phyloP scores from a whole-genome alignment of 257 asterid species.

The Linderniella brevidens region DNA sequence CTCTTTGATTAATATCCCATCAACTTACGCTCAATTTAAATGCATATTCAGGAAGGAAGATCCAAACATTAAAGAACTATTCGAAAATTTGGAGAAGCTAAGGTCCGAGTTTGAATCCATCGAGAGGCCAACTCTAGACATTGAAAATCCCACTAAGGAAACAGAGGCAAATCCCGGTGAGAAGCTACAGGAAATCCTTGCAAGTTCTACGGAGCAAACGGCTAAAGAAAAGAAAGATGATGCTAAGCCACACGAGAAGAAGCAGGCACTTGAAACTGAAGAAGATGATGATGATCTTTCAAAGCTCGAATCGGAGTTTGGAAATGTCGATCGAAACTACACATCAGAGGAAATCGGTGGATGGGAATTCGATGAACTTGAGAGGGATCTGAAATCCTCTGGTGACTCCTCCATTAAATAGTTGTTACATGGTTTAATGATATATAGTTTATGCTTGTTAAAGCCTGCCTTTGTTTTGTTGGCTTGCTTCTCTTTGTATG shows the following conservation, averaged over 20 bases:
- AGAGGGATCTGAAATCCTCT: constrained; percentile 42
- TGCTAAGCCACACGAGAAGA: constrained; percentile 15
- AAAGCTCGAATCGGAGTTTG: constrained; percentile 79
- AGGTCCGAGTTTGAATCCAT: constrained; percentile 58
- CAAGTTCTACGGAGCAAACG: constrained; percentile 20
- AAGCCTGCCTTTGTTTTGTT: too few species aligned
- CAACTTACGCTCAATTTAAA: constrained; percentile 4
- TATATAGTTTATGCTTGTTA: too few species aligned
- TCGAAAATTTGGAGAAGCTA: constrained; percentile 56
- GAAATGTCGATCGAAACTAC: constrained; percentile 48
- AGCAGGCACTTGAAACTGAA: constrained; percentile 32
- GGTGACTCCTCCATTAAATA: constrained; percentile 32
- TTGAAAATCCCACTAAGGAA: constrained; percentile 56
- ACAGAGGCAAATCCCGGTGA: constrained; percentile 22
- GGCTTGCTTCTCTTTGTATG: too few species aligned
- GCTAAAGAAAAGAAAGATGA: constrained; percentile 15
- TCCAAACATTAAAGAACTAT: constrained; percentile 44
- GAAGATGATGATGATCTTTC: constrained; percentile 77
- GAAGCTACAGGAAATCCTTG: constrained; percentile 18
- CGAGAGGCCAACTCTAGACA: constrained; percentile 70
- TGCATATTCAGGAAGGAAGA: constrained; percentile 63
- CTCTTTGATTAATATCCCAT: not conserved
- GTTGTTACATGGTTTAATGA: not conserved
- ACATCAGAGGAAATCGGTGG: constrained; percentile 66
- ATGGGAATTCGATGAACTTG: constrained; percentile 97